Evolutionary conservation across 345 rosid species (phyloP), one percentile per base, ranked within the genome.

Genomic region (Jatropha curcas): DNA sequence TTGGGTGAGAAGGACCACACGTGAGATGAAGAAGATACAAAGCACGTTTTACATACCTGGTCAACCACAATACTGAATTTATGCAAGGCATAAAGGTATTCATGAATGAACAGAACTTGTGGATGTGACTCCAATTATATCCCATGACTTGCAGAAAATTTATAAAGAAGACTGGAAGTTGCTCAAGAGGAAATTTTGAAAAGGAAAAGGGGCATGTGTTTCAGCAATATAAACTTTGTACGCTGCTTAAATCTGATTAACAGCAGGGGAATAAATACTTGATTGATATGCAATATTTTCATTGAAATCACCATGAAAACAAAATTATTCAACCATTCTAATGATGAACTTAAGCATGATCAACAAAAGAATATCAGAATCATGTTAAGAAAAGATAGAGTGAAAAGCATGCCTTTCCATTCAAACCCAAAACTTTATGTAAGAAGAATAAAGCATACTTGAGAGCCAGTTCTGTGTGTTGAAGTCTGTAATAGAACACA

Each of bases 401-500:
- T 59, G 45, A n/a, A 25, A 60, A 17, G 20, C 55, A 58, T 45
- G 34, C 73, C 27, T 33, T 35, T 48, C 60, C 52, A 67, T 39
- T 24, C 24, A 56, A 66, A 71, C 13, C 53, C 41, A 78, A 50
- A 25, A 51, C 46, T 73, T 25, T 19, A 65, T 20, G 22, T 27
- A 28, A 74, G 64, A 66, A 61, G 71, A 76, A 60, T 22, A 72
- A 22, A 83, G 63, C 89, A 68, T 92, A 95, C 99, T 92, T 95
- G 78, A 95, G 97, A 84, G 99, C 98, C 68, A 95, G 79, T 85
- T 92, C 99, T 33, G 98, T 95, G 60, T 95, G 97, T 76, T 95
- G 99, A 76, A 95, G 99, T 83, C 99, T 86, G 86, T 95, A 95
- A 82, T 95, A 95, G 79, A 95, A 95, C 69, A 95, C 99, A 68